phyloP scores from a whole-genome alignment of 768 basidiomycete genomes.

The Naganishia onofrii region DNA sequence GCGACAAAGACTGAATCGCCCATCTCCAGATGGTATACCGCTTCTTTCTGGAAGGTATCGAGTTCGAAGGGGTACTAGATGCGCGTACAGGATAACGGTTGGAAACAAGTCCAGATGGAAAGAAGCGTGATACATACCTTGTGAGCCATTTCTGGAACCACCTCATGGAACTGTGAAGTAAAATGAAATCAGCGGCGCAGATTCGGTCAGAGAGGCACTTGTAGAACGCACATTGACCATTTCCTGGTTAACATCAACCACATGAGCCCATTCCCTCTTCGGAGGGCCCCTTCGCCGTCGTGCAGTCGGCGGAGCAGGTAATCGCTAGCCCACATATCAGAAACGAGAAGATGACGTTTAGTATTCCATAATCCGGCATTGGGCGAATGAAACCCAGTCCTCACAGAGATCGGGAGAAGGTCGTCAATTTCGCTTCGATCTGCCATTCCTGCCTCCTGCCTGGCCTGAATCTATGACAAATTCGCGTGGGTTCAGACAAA shows the following conservation, averaged over 20 bases:
- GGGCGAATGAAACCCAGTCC: constrained; percentile 53
- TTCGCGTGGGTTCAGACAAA: no score
- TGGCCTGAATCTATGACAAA: background rate
- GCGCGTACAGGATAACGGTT: background rate
- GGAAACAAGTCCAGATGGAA: background rate
- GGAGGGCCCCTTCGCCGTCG: constrained; percentile 49
- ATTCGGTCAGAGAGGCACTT: background rate
- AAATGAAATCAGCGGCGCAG: background rate
- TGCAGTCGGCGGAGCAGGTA: constrained; percentile 45
- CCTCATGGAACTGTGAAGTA: constrained; percentile 59
- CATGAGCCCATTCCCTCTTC: constrained; percentile 97
- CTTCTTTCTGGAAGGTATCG: constrained; percentile 98
- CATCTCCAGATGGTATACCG: constrained; percentile 93
- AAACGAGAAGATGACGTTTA: constrained; percentile 25
- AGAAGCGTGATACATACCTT: constrained; percentile 59
- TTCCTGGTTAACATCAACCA: constrained; percentile 86
- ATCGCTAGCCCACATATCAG: constrained; percentile 35
- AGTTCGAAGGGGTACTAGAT: constrained; percentile 94
- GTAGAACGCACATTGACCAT: constrained; percentile 61
- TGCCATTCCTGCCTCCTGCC: constrained; percentile 1
- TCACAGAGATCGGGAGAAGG: constrained; percentile 61
- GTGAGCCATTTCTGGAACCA: constrained; percentile 95
- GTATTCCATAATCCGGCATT: constrained; percentile 54
- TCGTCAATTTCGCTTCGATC: constrained; percentile 64
- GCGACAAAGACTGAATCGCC: constrained; percentile 99